Conservation (phyloP, 257 asterid genomes). For the Fraxinus pennsylvanica region DNA sequence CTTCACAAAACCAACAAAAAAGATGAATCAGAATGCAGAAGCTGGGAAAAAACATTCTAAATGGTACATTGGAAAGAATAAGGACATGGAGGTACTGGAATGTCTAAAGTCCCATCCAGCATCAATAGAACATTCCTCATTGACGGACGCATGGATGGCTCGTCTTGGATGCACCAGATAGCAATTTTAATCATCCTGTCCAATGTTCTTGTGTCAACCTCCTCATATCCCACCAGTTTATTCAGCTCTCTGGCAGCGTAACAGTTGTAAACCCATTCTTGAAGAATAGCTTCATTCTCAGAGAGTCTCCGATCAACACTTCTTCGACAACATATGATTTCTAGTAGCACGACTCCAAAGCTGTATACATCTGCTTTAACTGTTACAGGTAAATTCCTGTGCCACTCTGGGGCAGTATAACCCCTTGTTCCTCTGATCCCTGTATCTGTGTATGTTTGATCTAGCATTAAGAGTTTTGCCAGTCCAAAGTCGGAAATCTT, state of each 20-base stretch:
- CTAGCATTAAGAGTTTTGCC: conserved; percentile 43
- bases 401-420: conserved; percentile 63
- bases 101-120: conserved; percentile 60
- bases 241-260: conserved; percentile 32
- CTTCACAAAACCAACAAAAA: too few species aligned
- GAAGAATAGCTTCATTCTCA: conserved; percentile 49
- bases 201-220: conserved; percentile 29
- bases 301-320: conserved; percentile 35
- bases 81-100: conserved; percentile 57
- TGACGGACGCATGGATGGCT: conserved; percentile 52
- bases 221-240: conserved; percentile 33
- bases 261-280: conserved; percentile 44
- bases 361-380: conserved; percentile 26
- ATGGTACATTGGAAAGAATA: conserved; percentile 38
- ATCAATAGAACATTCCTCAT: conserved; percentile 55
- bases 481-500: too few species aligned
- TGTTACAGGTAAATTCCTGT: conserved; percentile 40
- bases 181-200: conserved; percentile 50
- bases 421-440: conserved; percentile 55
- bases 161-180: conserved; percentile 60
- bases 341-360: conserved; percentile 59
- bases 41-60: too few species aligned
- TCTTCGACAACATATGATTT: conserved; percentile 43
- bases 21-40: too few species aligned
- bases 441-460: conserved; percentile 46